A percentile compares a stretch with the other conserved stretches of the same genome.
Evolutionary conservation across 73 alveolate species (phyloP).

Genomic region (Halteria grandinella): DNA sequence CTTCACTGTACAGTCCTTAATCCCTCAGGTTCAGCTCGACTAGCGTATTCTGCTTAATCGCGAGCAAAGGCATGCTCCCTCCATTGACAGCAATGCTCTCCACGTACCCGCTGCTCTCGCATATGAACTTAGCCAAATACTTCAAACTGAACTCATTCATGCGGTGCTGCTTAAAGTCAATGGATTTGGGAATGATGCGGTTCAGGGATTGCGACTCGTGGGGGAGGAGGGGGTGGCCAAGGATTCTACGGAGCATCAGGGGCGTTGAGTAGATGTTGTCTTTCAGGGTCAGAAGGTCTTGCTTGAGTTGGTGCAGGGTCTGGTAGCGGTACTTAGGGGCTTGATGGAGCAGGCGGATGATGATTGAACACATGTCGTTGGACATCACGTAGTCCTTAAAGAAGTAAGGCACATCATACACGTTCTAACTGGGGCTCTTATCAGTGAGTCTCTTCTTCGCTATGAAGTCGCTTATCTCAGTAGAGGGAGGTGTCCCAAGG

Average conservation of each 20-base stretch:
- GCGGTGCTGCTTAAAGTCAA: constrained; percentile 31
- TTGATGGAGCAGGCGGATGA: constrained; percentile 60
- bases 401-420: constrained; percentile 63
- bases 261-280: constrained; percentile 69
- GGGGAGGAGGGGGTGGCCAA: constrained; percentile 71
- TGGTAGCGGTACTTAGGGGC: constrained; percentile 47
- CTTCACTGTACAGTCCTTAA: constrained; percentile 56
- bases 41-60: constrained; percentile 26
- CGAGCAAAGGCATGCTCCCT: constrained; percentile 59
- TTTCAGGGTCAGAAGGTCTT: constrained; percentile 51
- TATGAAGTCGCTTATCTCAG: constrained; percentile 18
- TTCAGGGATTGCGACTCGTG: constrained; percentile 4
- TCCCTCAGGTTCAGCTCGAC: constrained; percentile 45
- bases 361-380: constrained; percentile 68
- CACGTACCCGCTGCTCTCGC: constrained; percentile 46
- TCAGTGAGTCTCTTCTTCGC: constrained; percentile 46
- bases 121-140: constrained; percentile 64
- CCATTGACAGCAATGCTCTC: constrained; percentile 56
- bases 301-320: constrained; percentile 35
- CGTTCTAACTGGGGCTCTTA: constrained; percentile 54
- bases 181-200: constrained; percentile 24
- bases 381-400: constrained; percentile 66
- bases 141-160: constrained; percentile 64
- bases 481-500: constrained; percentile 60
- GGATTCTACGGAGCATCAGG: constrained; percentile 40